Evolutionary conservation across 306 rosid species (phyloP).

Genomic region (Vachellia pachyceras): DNA sequence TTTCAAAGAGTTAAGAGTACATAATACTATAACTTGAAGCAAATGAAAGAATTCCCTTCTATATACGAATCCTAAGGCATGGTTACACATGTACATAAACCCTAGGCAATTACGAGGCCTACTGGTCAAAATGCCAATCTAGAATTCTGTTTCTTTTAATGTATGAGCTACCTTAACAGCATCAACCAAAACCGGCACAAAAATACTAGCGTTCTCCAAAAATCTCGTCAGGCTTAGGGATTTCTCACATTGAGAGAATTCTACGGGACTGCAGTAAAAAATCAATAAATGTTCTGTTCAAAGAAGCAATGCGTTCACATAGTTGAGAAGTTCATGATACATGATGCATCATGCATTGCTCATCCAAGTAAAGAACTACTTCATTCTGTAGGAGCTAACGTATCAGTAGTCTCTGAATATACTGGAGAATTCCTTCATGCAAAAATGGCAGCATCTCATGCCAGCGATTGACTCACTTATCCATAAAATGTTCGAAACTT

Average conservation of each 20-base stretch:
- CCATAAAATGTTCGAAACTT: conserved; percentile 17
- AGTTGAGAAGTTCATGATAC: conserved; percentile 34
- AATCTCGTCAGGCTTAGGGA: conserved; percentile 15
- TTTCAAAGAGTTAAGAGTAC: background rate
- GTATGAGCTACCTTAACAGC: conserved; percentile 16
- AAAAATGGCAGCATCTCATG: conserved; percentile 27
- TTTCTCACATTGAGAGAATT: conserved; percentile 8
- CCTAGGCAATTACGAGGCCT: conserved; percentile 15
- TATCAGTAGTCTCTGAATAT: conserved; percentile 12
- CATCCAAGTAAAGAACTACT: conserved; percentile 2
- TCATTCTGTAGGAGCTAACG: conserved; percentile 22
- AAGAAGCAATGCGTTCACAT: conserved; percentile 30
- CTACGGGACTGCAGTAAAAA: conserved; percentile 28
- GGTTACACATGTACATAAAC: conserved; percentile 35
- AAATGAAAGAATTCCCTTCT: background rate
- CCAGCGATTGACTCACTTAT: conserved; percentile 6
- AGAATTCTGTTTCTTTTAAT: background rate
- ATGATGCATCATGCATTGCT: conserved; percentile 29
- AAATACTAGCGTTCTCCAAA: conserved; percentile 19
- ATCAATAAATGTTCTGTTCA: conserved; percentile 27
- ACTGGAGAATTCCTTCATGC: conserved; percentile 14
- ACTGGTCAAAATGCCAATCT: background rate
- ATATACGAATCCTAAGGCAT: conserved; percentile 26
- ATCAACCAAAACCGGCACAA: conserved; percentile 27
- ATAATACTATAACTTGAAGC: background rate